Percentiles rank a stretch among this genome's conserved stretches.
Evolutionary conservation across 2,329 filamentous ascomycete species (phyloP).

Genomic region (Nemania abortiva): DNA sequence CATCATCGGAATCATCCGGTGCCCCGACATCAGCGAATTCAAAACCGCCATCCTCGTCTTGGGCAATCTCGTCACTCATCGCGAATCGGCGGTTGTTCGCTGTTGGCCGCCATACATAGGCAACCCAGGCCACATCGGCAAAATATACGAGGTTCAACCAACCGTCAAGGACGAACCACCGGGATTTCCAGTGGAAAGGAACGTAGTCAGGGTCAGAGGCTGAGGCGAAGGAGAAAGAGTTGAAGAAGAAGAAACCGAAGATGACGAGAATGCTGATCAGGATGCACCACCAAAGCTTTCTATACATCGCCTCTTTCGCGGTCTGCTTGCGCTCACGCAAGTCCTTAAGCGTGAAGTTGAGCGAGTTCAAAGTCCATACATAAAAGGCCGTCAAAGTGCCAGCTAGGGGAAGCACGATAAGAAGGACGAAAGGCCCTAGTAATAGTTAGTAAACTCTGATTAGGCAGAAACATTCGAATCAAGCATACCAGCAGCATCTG

Average conservation of each 20-base stretch:
- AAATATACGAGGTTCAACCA: slow-evolving; percentile 98
- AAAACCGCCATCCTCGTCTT: slow-evolving; percentile 95
- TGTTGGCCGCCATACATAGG: slow-evolving; percentile 96
- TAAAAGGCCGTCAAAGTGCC: slow-evolving; percentile 96
- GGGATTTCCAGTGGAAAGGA: slow-evolving; percentile 94
- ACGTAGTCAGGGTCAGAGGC: slow-evolving; percentile 88
- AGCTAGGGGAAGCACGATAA: slow-evolving; percentile 92
- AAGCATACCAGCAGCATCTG: slow-evolving; percentile 78
- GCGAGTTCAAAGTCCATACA: slow-evolving; percentile 96
- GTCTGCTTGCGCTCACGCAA: slow-evolving; percentile 94
- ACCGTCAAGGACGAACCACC: slow-evolving; percentile 97
- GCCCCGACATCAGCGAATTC: slow-evolving; percentile 94
- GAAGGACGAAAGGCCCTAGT: slow-evolving; percentile 84
- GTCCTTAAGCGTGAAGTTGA: slow-evolving; percentile 95
- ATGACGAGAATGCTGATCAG: slow-evolving; percentile 92
- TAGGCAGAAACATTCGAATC: not conserved
- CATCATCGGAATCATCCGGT: slow-evolving; percentile 71
- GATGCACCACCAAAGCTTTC: slow-evolving; percentile 98
- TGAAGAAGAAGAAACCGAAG: slow-evolving; percentile 98
- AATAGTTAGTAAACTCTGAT: slow-evolving; percentile 18
- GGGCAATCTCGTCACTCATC: slow-evolving; percentile 98
- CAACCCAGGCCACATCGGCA: slow-evolving; percentile 90
- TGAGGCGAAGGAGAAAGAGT: slow-evolving; percentile 94
- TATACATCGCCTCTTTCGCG: slow-evolving; percentile 95
- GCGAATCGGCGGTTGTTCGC: slow-evolving; percentile 97